A percentile compares a stretch with the other conserved stretches of the same genome.
phyloP scores from a whole-genome alignment of 768 basidiomycete species.

The Chalciporus sphaerocephalus region DNA sequence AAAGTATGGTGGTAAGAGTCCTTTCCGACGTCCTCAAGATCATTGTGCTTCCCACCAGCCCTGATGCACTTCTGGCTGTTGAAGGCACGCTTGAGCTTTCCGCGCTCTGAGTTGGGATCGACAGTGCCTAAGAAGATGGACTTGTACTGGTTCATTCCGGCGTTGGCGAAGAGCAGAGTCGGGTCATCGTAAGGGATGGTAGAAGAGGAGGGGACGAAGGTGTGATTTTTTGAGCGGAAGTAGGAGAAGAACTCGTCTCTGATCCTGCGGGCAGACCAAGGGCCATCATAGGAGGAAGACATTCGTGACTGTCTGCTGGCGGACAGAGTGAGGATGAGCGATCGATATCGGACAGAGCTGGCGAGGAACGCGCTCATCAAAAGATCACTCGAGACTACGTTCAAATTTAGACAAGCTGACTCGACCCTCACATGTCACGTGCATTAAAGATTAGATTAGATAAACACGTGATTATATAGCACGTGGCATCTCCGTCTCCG shows the following conservation, averaged over 20 bases:
- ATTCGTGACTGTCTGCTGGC: slow-evolving; percentile 18
- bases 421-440: slow-evolving; percentile 13
- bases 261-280: slow-evolving; percentile 80
- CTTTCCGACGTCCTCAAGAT: slow-evolving; percentile 98
- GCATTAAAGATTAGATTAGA: slow-evolving; percentile 15
- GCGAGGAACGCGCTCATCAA: slow-evolving; percentile 1
- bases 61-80: slow-evolving; percentile 98
- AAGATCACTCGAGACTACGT: slow-evolving; percentile 10
- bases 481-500: slow-evolving; percentile 7
- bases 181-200: slow-evolving; percentile 98
- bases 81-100: slow-evolving; percentile 88
- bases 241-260: slow-evolving; percentile 89
- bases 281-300: slow-evolving; percentile 31
- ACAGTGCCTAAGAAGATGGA: slow-evolving; percentile 96
- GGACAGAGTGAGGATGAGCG: slow-evolving; percentile 1
- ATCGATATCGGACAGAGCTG: slow-evolving; percentile 21
- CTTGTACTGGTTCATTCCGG: slow-evolving; percentile 99
- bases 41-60: slow-evolving; percentile 98
- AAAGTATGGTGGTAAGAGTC: slow-evolving; percentile 98
- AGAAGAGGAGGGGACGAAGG: slow-evolving; percentile 84
- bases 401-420: background rate
- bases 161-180: slow-evolving; percentile 95
- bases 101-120: slow-evolving; percentile 88
- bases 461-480: slow-evolving; percentile 9
- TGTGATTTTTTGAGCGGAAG: slow-evolving; percentile 76